phyloP scores from a whole-genome alignment of 2,329 filamentous ascomycete genomes.

The Talaromyces sp. region DNA sequence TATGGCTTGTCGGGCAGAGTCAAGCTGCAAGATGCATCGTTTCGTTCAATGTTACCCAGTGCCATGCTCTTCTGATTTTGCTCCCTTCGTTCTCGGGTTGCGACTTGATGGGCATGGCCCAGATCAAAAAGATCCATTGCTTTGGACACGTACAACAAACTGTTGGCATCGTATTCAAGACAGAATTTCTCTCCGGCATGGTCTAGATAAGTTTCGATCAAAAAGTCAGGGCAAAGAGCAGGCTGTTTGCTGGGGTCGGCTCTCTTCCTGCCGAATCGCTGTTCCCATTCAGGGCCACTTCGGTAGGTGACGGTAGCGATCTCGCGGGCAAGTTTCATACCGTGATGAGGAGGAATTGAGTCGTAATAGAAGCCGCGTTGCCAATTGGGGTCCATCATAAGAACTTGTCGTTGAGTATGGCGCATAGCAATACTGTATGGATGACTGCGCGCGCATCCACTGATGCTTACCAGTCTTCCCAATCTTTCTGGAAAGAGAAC shows the following conservation, averaged over 20 bases:
- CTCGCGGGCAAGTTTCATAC: conserved; percentile 96
- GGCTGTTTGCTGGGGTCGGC: conserved; percentile 84
- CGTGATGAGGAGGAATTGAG: conserved; percentile 81
- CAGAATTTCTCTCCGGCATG: conserved; percentile 98
- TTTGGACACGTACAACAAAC: conserved; percentile 92
- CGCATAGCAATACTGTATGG: conserved; percentile 99
- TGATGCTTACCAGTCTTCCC: conserved; percentile 79
- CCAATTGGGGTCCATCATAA: conserved; percentile 99
- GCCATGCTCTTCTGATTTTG: conserved; percentile 59
- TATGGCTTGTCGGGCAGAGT: conserved; percentile 82
- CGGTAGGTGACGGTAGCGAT: conserved; percentile 98
- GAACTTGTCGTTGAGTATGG: conserved; percentile 91
- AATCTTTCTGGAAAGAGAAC: conserved; percentile 80
- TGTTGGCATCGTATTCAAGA: conserved; percentile 93
- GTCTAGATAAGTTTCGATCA: conserved; percentile 97
- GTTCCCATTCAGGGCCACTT: conserved; percentile 95
- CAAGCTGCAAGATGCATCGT: conserved; percentile 65
- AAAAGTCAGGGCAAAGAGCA: conserved; percentile 92
- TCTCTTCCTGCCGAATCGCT: conserved; percentile 80
- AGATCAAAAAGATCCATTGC: conserved; percentile 98
- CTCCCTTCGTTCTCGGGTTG: conserved; percentile 60
- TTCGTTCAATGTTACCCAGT: conserved; percentile 28
- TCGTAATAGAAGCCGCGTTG: conserved; percentile 92
- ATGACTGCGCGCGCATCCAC: conserved; percentile 88
- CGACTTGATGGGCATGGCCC: conserved; percentile 65